Evolutionary conservation across 352 stramenopile species (phyloP).

Genomic region (Aphanomyces invadans): DNA sequence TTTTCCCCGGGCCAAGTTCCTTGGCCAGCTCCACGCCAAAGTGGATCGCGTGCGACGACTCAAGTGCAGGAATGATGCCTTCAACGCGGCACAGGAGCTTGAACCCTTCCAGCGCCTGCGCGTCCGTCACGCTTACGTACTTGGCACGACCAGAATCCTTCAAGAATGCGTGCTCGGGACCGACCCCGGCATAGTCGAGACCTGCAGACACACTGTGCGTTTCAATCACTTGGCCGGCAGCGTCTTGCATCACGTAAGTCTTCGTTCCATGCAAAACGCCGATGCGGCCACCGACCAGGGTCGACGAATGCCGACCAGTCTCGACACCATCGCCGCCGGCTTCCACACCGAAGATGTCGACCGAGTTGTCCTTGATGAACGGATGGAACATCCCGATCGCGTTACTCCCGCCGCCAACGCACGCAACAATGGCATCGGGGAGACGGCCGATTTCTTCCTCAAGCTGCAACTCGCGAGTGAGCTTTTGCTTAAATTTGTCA

Average conservation of each 20-base stretch:
- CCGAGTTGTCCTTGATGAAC: conserved; percentile 90
- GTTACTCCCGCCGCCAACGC: conserved; percentile 96
- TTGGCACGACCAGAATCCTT: conserved; percentile 92
- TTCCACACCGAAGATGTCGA: conserved; percentile 95
- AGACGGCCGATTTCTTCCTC: conserved; percentile 92
- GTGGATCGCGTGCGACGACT: conserved; percentile 95
- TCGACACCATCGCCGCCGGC: conserved; percentile 91
- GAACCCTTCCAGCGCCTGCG: conserved; percentile 95
- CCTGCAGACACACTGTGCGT: conserved; percentile 95
- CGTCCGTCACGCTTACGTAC: conserved; percentile 95
- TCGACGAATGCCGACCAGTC: conserved; percentile 90
- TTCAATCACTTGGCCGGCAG: conserved; percentile 90
- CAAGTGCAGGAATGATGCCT: conserved; percentile 97
- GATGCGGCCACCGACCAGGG: conserved; percentile 87
- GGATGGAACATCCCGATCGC: conserved; percentile 98
- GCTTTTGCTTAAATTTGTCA: too few relatives aligned
- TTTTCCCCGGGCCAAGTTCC: conserved; percentile 80
- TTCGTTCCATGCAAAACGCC: conserved; percentile 96
- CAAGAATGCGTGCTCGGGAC: conserved; percentile 95
- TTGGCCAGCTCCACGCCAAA: conserved; percentile 90
- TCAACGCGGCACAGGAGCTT: conserved; percentile 93
- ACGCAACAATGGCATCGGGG: conserved; percentile 94
- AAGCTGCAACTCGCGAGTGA: too few relatives aligned
- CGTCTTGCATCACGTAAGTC: conserved; percentile 97
- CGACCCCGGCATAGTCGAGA: conserved; percentile 97